Evolutionary conservation across 2,329 filamentous ascomycete genomes (phyloP).

Genomic region (Lecanosticta acicola): DNA sequence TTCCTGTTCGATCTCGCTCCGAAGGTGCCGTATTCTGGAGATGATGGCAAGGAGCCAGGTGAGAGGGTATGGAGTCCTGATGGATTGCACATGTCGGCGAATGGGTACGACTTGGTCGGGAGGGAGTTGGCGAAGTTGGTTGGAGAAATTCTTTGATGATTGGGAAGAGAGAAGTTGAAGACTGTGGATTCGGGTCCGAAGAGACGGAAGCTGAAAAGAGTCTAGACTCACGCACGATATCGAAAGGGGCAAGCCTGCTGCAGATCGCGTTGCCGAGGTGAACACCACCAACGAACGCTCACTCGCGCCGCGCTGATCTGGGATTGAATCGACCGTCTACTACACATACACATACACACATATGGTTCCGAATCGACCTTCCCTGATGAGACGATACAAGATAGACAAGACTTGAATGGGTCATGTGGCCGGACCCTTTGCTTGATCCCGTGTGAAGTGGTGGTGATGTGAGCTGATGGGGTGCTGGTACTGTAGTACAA

Average conservation of each 20-base stretch:
- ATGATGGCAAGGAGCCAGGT: neutral
- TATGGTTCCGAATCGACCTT: no score
- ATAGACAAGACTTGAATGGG: no score
- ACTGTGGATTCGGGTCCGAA: no score
- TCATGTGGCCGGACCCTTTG: no score
- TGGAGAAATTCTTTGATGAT: neutral
- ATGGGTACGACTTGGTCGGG: constrained; percentile 1
- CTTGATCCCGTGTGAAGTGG: no score
- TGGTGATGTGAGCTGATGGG: neutral
- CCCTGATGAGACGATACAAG: no score
- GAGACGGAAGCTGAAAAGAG: neutral
- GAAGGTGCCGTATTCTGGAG: neutral
- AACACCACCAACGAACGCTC: neutral
- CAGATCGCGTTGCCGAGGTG: neutral
- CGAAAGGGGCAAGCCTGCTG: neutral
- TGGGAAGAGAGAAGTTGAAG: no score
- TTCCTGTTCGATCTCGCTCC: constrained; percentile 2
- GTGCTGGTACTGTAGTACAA: neutral
- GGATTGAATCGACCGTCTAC: no score
- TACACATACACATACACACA: no score
- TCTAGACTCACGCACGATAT: neutral
- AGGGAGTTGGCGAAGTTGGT: neutral
- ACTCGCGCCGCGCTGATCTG: neutral
- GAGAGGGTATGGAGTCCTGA: neutral
- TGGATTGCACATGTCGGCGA: constrained; percentile 1